Evolutionary conservation across 1,139 yeast genomes (phyloP).

Genomic region (Diutina ranongensis): DNA sequence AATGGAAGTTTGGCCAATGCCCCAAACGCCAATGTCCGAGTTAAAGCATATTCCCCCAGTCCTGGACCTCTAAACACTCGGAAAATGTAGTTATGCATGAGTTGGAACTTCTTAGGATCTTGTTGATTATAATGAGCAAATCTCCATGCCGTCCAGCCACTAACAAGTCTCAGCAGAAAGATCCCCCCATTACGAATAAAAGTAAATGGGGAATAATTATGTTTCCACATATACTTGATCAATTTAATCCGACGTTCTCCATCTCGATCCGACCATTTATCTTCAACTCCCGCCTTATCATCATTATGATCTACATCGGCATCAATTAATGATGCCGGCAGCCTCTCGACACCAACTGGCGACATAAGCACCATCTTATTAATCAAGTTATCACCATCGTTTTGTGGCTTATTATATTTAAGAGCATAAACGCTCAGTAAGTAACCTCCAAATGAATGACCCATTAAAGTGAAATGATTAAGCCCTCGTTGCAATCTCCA

Average conservation of each 20-base stretch:
- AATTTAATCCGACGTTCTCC: constrained; percentile 6
- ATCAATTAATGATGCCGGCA: constrained; percentile 16
- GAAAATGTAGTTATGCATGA: constrained; percentile 31
- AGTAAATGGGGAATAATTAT: constrained; percentile 27
- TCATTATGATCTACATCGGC: constrained; percentile 9
- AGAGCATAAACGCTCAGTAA: constrained; percentile 68
- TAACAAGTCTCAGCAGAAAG: constrained; percentile 23
- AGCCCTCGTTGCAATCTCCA: constrained; percentile 61
- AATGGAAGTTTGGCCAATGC: constrained; percentile 34
- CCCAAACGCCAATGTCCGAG: constrained; percentile 28
- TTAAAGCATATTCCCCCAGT: constrained; percentile 36
- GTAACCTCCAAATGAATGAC: constrained; percentile 93
- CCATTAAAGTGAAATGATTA: constrained; percentile 58
- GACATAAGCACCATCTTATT: constrained; percentile 25
- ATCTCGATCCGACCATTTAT: constrained; percentile 5
- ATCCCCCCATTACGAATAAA: constrained; percentile 28
- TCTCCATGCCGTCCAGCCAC: constrained; percentile 32
- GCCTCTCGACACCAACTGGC: constrained; percentile 37
- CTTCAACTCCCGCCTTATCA: constrained; percentile 3
- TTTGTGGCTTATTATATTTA: constrained; percentile 32
- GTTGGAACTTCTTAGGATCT: constrained; percentile 22
- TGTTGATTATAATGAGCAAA: constrained; percentile 23
- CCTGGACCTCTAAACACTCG: constrained; percentile 30
- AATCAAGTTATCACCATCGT: neutral
- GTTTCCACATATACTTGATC: constrained; percentile 25